phyloP scores from a whole-genome alignment of 2,329 filamentous ascomycete genomes.

The Aspergillus spinulosporus region DNA sequence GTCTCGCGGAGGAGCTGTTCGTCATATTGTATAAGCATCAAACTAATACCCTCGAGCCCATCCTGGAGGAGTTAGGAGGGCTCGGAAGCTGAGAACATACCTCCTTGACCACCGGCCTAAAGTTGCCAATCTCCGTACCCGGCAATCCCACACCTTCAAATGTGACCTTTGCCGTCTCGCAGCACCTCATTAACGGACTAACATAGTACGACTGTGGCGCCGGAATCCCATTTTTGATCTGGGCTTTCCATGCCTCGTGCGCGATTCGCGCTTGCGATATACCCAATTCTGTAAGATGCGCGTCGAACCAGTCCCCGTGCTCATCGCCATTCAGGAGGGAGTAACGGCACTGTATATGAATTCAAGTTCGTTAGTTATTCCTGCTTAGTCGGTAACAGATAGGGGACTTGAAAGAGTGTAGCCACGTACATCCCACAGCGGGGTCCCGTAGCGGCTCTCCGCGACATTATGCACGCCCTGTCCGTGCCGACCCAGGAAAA shows the following conservation, averaged over 20 bases:
- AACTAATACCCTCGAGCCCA: no score
- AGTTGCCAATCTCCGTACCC: slow-evolving; percentile 42
- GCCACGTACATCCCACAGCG: slow-evolving; percentile 56
- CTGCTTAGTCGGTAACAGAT: no score
- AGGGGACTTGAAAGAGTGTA: neutral
- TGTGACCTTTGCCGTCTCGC: slow-evolving; percentile 57
- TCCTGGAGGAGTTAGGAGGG: no score
- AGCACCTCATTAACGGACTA: slow-evolving; percentile 59
- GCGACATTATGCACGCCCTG: slow-evolving; percentile 64
- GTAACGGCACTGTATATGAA: slow-evolving; percentile 53
- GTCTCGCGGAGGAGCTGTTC: slow-evolving; percentile 56
- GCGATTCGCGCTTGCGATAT: slow-evolving; percentile 51
- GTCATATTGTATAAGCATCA: no score
- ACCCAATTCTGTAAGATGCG: slow-evolving; percentile 56
- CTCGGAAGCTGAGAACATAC: slow-evolving; percentile 25
- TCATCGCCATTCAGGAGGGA: slow-evolving; percentile 59
- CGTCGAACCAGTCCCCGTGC: slow-evolving; percentile 58
- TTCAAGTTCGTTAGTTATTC: neutral
- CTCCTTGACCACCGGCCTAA: slow-evolving; percentile 59
- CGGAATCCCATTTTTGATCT: slow-evolving; percentile 52
- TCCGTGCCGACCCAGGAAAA: slow-evolving; percentile 62
- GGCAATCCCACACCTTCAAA: slow-evolving; percentile 53
- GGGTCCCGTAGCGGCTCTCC: slow-evolving; percentile 58
- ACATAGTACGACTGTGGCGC: slow-evolving; percentile 58
- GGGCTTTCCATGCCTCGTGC: slow-evolving; percentile 50